Evolutionary conservation across 2,329 filamentous ascomycete species (phyloP), one percentile per base, ranked within the genome.

Genomic region (Fusarium sp.): DNA sequence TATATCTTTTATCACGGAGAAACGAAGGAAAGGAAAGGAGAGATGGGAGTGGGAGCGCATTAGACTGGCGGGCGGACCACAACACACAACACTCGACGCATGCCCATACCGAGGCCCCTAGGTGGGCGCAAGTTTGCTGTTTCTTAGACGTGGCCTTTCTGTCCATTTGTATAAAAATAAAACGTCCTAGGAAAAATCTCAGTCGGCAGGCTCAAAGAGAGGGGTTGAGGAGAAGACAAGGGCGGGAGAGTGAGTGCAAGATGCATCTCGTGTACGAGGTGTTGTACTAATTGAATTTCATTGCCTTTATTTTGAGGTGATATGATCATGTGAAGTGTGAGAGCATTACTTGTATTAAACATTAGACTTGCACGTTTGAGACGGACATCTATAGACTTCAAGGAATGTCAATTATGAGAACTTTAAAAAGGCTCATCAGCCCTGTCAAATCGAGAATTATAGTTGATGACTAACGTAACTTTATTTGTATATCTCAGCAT

Each of bases 81-180:
- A 68, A 68, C 63, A 66, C 62, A 67, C 56, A 61, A 45, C 48
- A 59, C 42, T 58, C 42, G 20, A 59, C 32, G 62, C 42, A 65
- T 45, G 65, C 60, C 67, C 53, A 70, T 41, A 70, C 41, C 51
- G 51, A 75, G 70, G 71, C 74, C 72, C 72, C 69, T 53, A 53
- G 73, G 67, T 58, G 74, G 77, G 73, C 72, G 73, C 70, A 73
- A 75, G 72, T 74, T 70, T 80, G 74, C 73, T 80, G 75, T 79
- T 80, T 81, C 75, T 77, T 81, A 82, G 79, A 82, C 78, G 79
- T 80, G 77, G 79, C 78, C 76, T 77, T 70, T 75, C 62, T 73
- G 78, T 78, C 77, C 78, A 79, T 78, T 72, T 82, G 81, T 82
- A 82, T 82, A 82, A 80, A 78, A 81, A 81, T 80, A 82, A 79